Conservation (phyloP, 768 basidiomycete species). For the Phaffia australis region DNA sequence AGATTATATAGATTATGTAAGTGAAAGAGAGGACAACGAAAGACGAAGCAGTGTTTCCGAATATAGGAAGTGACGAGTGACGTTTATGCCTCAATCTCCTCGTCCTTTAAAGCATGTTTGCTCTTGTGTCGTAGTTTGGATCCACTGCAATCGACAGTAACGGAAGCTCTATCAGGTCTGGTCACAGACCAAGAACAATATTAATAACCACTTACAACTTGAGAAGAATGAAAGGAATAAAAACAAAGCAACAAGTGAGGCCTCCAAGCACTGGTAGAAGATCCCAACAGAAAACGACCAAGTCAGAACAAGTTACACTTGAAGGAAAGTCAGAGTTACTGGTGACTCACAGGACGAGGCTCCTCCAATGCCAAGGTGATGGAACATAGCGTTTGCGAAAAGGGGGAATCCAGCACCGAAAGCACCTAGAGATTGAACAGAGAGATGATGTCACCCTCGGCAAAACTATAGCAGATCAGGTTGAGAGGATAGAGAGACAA, state of each 20-base stretch:
- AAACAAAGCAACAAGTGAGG: not conserved
- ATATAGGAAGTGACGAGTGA: too few relatives aligned
- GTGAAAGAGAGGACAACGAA: too few relatives aligned
- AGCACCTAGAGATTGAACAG: not conserved
- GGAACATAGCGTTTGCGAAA: slow-evolving; percentile 4
- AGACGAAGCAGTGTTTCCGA: too few relatives aligned
- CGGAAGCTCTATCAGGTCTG: not conserved
- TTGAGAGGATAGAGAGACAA: too few relatives aligned
- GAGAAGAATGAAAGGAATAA: slow-evolving; percentile 1
- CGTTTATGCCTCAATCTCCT: not conserved
- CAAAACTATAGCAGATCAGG: too few relatives aligned
- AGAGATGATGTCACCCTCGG: too few relatives aligned
- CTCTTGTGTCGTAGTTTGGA: not conserved
- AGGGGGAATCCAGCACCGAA: slow-evolving; percentile 6
- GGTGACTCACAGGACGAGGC: not conserved
- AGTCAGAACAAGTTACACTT: not conserved
- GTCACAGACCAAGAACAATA: not conserved
- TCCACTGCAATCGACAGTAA: not conserved
- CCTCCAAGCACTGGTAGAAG: not conserved
- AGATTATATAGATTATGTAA: too few relatives aligned
- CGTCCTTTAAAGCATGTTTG: not conserved
- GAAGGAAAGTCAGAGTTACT: not conserved
- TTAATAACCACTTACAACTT: not conserved
- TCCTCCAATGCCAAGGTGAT: slow-evolving; percentile 5
- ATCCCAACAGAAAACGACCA: not conserved